Percentiles rank a stretch among this genome's conserved stretches.
phyloP scores from a whole-genome alignment of 345 rosid species.

The Angophora floribunda region DNA sequence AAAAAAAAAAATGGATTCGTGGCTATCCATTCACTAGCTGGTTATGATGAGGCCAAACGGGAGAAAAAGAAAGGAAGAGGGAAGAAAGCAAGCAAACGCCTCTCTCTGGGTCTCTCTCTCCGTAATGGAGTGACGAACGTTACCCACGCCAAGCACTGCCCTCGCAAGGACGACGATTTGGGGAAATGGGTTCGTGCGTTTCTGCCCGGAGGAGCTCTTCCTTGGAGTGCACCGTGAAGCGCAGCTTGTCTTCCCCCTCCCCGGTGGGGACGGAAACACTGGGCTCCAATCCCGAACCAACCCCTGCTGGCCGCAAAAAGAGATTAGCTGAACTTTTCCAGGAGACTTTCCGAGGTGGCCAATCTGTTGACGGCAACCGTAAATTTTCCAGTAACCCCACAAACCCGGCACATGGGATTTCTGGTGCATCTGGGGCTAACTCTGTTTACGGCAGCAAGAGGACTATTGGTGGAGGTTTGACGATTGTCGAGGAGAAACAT shows the following conservation, averaged over 20 bases:
- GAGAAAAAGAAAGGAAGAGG: not conserved
- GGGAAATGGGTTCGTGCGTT: not conserved
- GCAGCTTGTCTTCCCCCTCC: not conserved
- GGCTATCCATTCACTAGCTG: not conserved
- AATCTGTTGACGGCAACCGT: not conserved
- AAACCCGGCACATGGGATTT: constrained; percentile 25
- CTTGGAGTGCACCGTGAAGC: not conserved
- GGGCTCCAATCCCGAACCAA: constrained; percentile 23
- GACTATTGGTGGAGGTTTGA: constrained; percentile 21
- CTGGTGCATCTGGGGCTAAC: constrained; percentile 38
- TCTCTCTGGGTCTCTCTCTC: not conserved
- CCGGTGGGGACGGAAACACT: constrained; percentile 3
- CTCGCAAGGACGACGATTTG: not conserved
- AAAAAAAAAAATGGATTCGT: not conserved
- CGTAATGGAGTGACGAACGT: not conserved
- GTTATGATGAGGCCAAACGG: not conserved
- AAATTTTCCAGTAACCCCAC: constrained; percentile 19
- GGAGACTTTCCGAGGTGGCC: constrained; percentile 22
- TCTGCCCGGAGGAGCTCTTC: not conserved
- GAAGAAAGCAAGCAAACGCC: not conserved
- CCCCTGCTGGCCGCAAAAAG: constrained; percentile 51
- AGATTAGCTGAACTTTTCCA: constrained; percentile 65
- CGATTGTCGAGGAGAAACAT: constrained; percentile 9
- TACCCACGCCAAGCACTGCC: not conserved
- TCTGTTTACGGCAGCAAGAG: constrained; percentile 45